These are phyloP conservation scores for Cystobasidiopsis lactophilus DNA, from an alignment of 768 basidiomycete species.

Conservation along the genomic window DNA sequence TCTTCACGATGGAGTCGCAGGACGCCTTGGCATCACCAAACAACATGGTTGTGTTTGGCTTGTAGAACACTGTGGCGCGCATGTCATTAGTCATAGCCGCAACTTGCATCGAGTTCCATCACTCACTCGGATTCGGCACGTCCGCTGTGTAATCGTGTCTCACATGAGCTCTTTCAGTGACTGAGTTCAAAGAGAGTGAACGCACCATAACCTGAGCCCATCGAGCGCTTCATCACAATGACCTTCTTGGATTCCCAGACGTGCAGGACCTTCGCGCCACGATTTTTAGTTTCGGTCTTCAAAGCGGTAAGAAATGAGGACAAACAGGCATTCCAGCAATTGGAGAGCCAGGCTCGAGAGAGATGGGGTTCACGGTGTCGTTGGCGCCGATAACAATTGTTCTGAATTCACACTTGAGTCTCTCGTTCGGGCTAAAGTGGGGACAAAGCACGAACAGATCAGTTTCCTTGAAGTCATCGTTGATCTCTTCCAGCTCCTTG, in stretches of 20 bases:
- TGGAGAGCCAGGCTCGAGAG: conserved; percentile 60
- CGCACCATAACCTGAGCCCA: conserved; percentile 74
- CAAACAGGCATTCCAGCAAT: conserved; percentile 63
- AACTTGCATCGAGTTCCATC: too few relatives aligned
- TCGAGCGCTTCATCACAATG: conserved; percentile 76
- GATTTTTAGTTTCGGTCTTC: not conserved
- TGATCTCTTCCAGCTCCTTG: conserved; percentile 84
- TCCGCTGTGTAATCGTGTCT: conserved; percentile 34
- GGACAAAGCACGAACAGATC: conserved; percentile 37
- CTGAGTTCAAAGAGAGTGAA: too few relatives aligned
- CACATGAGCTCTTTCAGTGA: too few relatives aligned
- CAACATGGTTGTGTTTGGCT: conserved; percentile 71
- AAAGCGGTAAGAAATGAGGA: not conserved
- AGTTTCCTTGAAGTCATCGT: conserved; percentile 70
- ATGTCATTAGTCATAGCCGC: too few relatives aligned
- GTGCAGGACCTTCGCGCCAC: conserved; percentile 37
- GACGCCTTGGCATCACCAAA: conserved; percentile 48
- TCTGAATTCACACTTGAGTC: not conserved
- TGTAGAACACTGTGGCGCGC: conserved; percentile 45
- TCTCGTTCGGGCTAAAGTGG: not conserved
- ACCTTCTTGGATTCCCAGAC: conserved; percentile 88
- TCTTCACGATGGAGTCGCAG: too few relatives aligned
- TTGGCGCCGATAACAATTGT: conserved; percentile 68
- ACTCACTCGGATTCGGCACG: conserved; percentile 51
- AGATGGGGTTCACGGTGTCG: conserved; percentile 79